Base-by-base conservation (phyloP, 2,329 filamentous ascomycete genomes). In the Lasiodiplodia theobromae region DNA sequence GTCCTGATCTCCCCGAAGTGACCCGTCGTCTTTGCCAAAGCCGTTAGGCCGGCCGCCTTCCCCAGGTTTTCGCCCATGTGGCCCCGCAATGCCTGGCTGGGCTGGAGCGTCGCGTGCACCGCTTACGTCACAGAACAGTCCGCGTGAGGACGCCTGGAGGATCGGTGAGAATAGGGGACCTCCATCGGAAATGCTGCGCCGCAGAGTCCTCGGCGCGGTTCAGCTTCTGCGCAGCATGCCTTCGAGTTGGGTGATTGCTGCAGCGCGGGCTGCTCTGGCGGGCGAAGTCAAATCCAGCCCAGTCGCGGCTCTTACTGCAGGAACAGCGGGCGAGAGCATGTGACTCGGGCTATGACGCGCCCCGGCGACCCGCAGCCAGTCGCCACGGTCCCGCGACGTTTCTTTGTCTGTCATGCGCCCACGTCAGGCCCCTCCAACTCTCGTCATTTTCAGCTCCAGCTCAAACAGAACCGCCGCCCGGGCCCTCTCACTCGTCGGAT, bases 351-450 rank as follows among this genome's bases (percentile, higher is more conserved):
- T 40, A 63, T 63, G 58, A 51, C 58, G 57, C 57, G 56, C 37
- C 5, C 54, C 21, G 28, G 52, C 52, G 8, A n/a, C 25, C 28
- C 11, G 23, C 54, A 12, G 53, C 52, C 52, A 18, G 28, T 56
- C 53, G 53, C 53, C 28, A 56, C 53, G n/a, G 28, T 16, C 25
- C 53, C 31, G 53, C 53, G 53, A 56, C 57, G 57, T 47, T 47
- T 60, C 57, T 60, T 25, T 60, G 57, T 47, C 58, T 63, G 58
- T 63, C 58, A 63, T 63, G 58, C 58, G 58, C 58, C 58, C 58
- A 63, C 58, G 58, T 63, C 58, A 63, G 58, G 58, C 58, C 58
- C 31, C 40, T 34, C 58, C 40, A 51, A 34, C 58, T 63, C 58
- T 63, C 58, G 58, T 63, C 58, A 63, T 51, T 47, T 34, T 63